These are phyloP conservation scores for Metschnikowia henanensis DNA, from an alignment of 805 yeast genomes.

Conservation along the genomic window DNA sequence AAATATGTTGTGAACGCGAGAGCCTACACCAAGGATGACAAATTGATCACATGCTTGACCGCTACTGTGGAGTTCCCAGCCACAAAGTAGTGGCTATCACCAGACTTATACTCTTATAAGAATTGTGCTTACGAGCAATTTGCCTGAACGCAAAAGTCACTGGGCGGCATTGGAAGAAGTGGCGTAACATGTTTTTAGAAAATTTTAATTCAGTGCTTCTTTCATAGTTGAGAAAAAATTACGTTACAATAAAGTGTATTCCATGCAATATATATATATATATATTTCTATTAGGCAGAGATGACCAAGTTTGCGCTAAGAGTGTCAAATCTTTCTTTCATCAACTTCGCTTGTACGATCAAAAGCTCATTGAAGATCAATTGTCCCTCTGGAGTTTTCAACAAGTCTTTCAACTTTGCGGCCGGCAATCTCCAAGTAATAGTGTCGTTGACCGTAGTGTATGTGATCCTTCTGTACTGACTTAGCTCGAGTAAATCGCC, in stretches of 20 bases:
- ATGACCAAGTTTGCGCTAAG: conserved; percentile 76
- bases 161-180: background rate
- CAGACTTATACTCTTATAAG: too few relatives aligned
- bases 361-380: conserved; percentile 64
- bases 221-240: too few relatives aligned
- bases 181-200: background rate
- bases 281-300: conserved; percentile 51
- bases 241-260: too few relatives aligned
- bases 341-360: conserved; percentile 57
- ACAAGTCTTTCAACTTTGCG: conserved; percentile 45
- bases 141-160: too few relatives aligned
- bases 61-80: conserved; percentile 64
- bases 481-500: conserved; percentile 51
- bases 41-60: conserved; percentile 78
- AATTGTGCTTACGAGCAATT: too few relatives aligned
- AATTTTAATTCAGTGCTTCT: background rate
- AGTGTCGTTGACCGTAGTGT: conserved; percentile 59
- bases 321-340: conserved; percentile 71
- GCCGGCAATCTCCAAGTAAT: conserved; percentile 67
- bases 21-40: conserved; percentile 85
- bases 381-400: conserved; percentile 43
- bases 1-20: conserved; percentile 82
- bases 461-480: conserved; percentile 43
- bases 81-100: background rate
- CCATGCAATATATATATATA: too few relatives aligned